A percentile compares a stretch with the other conserved stretches of the same genome.
phyloP scores from a whole-genome alignment of 176 grass and related monocot genomes.

The Saccharum spontaneum region DNA sequence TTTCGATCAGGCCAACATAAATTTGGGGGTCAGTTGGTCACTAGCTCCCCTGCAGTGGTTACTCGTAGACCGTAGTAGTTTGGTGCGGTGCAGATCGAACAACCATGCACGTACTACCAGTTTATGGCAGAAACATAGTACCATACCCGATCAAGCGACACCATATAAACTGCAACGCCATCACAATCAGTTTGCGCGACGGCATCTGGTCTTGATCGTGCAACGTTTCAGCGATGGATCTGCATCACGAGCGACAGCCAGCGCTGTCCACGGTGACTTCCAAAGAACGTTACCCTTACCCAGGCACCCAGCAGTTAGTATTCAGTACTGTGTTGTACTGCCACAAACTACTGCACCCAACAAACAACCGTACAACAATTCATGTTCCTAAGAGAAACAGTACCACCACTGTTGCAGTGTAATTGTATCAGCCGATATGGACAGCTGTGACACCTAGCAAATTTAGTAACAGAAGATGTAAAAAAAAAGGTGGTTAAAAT shows the following conservation, averaged over 20 bases:
- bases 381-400: conserved; percentile 6
- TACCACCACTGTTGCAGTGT: not conserved
- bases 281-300: not conserved
- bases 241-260: not conserved
- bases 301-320: not conserved
- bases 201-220: not conserved
- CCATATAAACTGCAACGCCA: not conserved
- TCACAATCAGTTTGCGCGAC: not conserved
- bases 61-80: not conserved
- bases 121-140: not conserved
- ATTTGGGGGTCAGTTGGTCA: not conserved
- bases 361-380: conserved; percentile 25
- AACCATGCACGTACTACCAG: not conserved
- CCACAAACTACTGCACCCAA: conserved; percentile 1
- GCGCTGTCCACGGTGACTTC: not conserved
- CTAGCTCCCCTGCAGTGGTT: conserved; percentile 4
- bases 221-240: not conserved
- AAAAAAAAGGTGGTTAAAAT: no score
- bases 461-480: no score
- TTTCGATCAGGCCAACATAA: not conserved
- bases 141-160: not conserved
- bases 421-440: not conserved
- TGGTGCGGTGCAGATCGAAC: not conserved
- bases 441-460: not conserved
- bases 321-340: not conserved